phyloP scores from a whole-genome alignment of 257 asterid genomes.

The Schizonepeta tenuifolia region DNA sequence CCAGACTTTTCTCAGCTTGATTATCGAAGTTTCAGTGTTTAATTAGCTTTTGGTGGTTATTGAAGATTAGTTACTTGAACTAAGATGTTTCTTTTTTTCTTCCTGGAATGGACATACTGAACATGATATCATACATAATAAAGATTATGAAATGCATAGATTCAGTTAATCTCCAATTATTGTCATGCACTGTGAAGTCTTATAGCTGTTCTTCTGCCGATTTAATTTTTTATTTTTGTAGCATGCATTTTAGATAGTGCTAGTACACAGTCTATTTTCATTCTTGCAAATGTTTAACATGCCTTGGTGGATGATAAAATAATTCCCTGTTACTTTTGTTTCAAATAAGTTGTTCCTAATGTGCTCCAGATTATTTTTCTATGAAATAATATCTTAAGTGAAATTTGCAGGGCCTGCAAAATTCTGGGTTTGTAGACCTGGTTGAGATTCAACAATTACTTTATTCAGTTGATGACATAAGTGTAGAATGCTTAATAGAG shows the following conservation, averaged over 20 bases:
- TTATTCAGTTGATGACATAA: slow-evolving; percentile 63
- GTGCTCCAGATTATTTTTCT: slow-evolving; percentile 5
- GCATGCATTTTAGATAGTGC: slow-evolving; percentile 1
- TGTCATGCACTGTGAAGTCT: slow-evolving; percentile 17
- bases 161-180: slow-evolving; percentile 13
- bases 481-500: slow-evolving; percentile 45
- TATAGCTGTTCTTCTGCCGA: slow-evolving; percentile 17
- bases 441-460: slow-evolving; percentile 56
- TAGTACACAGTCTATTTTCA: slow-evolving; percentile 14
- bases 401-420: slow-evolving; percentile 63
- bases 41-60: slow-evolving; percentile 18
- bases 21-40: slow-evolving; percentile 25
- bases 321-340: slow-evolving; percentile 21
- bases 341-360: slow-evolving; percentile 27
- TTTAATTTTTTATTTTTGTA: not conserved
- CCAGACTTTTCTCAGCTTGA: slow-evolving; percentile 19
- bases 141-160: slow-evolving; percentile 15
- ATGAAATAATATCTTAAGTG: slow-evolving; percentile 19
- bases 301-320: slow-evolving; percentile 17
- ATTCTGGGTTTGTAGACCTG: slow-evolving; percentile 49
- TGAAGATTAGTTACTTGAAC: slow-evolving; percentile 20
- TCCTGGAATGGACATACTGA: slow-evolving; percentile 4
- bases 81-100: slow-evolving; percentile 18
- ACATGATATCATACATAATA: not conserved
- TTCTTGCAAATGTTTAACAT: slow-evolving; percentile 19